Base-by-base conservation (phyloP, 2,329 filamentous ascomycete genomes). In the Curvularia sp. region DNA sequence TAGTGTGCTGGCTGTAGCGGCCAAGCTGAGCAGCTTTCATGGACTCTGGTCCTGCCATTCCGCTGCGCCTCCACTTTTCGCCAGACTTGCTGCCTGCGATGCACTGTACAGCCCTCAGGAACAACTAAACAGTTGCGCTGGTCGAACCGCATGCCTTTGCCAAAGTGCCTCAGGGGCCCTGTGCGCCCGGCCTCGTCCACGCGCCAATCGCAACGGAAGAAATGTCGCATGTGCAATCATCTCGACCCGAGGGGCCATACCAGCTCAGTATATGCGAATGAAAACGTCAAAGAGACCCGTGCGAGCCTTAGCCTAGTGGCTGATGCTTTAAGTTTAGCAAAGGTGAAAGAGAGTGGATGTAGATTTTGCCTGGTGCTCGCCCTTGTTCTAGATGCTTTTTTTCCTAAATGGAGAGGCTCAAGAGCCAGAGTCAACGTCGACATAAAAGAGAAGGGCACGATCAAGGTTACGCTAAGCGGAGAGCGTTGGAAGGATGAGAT, bases 201-300 rank as follows among this genome's bases (percentile, higher is more conserved):
- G 1, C 49, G 61, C 38, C 63, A 63, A 55, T 41, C 56, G 18
- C 64, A 67, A n/a, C 66, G 68, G n/a, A 70, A 60, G 49, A 62
- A 54, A 58, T 76, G 72, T 56, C 64, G 58, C 26, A 62, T 53
- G 8, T 76, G 74, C 60, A 65, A 74, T 50, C 70, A 73, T 47
- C 61, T 75, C 28, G 67, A 74, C 49, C 69, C 72, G 1, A 61
- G 69, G 15, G 67, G 61, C 8, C 72, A 75, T 59, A 13, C 62
- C 30, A 71, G 59, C 42, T 64, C 71, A n/a, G 44, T 65, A 0
- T 66, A 68, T 47, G 55, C 62, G 12, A 55, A 60, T 15, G 71
- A 73, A 33, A 53, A 60, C 7, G 48, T 54, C 2, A 68, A 69
- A 39, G 60, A 60, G 15, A 50, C 61, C n/a, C 55, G 46, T 26